phyloP scores from a whole-genome alignment of 2,329 filamentous ascomycete genomes.

The Acephala macrosclerotiorum region DNA sequence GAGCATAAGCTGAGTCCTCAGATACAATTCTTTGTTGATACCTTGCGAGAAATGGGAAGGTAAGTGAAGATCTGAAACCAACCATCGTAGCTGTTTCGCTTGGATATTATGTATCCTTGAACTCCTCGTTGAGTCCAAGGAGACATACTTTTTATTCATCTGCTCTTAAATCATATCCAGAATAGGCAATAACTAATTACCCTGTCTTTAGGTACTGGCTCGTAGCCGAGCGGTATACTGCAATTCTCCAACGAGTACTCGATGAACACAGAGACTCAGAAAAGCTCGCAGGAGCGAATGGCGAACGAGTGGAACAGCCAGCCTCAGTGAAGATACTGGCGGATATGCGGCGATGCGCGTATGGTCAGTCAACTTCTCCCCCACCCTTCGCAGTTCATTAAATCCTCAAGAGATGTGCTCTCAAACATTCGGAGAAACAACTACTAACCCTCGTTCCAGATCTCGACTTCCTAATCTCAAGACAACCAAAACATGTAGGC shows the following conservation, averaged over 20 bases:
- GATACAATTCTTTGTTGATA: slow-evolving; percentile 83
- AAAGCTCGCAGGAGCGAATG: slow-evolving; percentile 62
- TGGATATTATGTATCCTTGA: too few relatives aligned
- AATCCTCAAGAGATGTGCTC: not conserved
- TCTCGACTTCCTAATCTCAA: slow-evolving; percentile 86
- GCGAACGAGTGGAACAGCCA: slow-evolving; percentile 68
- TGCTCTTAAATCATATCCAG: too few relatives aligned
- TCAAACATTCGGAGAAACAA: not conserved
- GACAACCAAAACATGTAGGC: slow-evolving; percentile 58
- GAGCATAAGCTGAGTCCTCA: slow-evolving; percentile 83
- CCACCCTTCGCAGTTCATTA: not conserved
- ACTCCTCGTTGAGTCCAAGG: too few relatives aligned
- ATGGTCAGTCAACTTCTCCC: slow-evolving; percentile 58
- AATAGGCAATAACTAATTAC: too few relatives aligned
- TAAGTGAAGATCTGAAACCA: too few relatives aligned
- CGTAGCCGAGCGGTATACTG: slow-evolving; percentile 82
- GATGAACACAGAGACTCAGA: slow-evolving; percentile 86
- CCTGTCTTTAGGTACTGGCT: slow-evolving; percentile 69
- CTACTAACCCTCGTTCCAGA: not conserved
- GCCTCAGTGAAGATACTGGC: slow-evolving; percentile 86
- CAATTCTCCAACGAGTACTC: slow-evolving; percentile 80
- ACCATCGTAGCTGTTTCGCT: too few relatives aligned
- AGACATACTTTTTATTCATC: too few relatives aligned
- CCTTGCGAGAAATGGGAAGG: slow-evolving; percentile 77
- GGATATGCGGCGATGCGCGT: slow-evolving; percentile 90